Evolutionary conservation across 768 basidiomycete genomes (phyloP), one percentile per base, ranked within the genome.

Genomic region (Exsudoporus frostii): DNA sequence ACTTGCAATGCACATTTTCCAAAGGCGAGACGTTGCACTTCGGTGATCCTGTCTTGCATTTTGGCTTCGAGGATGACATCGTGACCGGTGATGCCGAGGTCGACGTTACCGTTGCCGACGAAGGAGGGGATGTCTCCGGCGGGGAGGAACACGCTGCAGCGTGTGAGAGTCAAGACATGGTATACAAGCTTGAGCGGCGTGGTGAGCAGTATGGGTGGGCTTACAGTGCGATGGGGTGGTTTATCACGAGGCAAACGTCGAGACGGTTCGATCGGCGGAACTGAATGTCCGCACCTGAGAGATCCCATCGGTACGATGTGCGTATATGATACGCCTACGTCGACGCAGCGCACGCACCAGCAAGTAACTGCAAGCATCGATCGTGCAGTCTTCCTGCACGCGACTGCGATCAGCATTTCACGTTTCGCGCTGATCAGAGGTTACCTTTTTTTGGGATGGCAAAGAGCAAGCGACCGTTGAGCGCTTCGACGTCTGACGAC

Each of bases 61-160:
- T 85, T 73, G 2, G 93, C 79, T 71, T 99, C 96, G 42, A 95
- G 82, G 59, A 98, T 90, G 57, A 97, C 91, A 75, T 99, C 97
- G 73, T 98, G 94, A 5, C 97, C 97, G 9, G 97, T 98, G 62
- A 99, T 97, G 7, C 97, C 97, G 40, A 99, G 79, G 62, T 98
- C 91, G 64, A 99, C 90, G 65, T 94, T 89, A 45, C 97, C 97
- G 68, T 96, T 94, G 39, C 94, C 97, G 41, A 99, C 97, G 71
- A 98, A 99, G 27, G 94, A 96, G 10, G 97, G 95, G 58, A 99
- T 99, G 65, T 99, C 97, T 6, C 89, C 79, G 1, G 97, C 97
- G 22, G 97, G 95, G 22, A 98, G 87, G 74, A 99, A 98, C 22
- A 99, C 88, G 7, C 96, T 98, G 68, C 14, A 29, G 24, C 10